These are phyloP conservation scores for Fraxinus albicans DNA, from an alignment of 305 asterid genomes.

Conservation along the genomic window DNA sequence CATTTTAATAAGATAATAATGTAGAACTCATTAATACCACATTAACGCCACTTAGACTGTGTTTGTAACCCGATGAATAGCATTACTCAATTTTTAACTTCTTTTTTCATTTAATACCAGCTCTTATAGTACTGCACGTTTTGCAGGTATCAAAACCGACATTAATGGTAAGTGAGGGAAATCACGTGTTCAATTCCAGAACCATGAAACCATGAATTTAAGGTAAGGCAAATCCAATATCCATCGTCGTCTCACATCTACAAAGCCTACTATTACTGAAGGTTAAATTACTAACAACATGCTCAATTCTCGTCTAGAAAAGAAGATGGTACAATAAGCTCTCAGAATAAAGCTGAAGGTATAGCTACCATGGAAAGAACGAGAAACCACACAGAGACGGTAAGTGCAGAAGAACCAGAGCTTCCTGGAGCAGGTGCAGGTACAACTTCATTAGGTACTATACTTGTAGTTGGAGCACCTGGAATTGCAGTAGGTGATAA, in stretches of 20 bases:
- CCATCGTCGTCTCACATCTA: background rate
- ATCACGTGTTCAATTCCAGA: too few relatives aligned
- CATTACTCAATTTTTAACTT: too few relatives aligned
- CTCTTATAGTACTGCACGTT: background rate
- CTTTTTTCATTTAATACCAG: background rate
- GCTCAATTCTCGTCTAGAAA: conserved; percentile 12
- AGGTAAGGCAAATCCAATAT: background rate
- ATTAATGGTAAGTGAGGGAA: too few relatives aligned
- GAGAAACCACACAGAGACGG: conserved; percentile 22
- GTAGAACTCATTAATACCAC: too few relatives aligned
- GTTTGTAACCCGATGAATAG: too few relatives aligned
- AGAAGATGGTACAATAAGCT: background rate
- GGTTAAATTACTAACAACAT: background rate
- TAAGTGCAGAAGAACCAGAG: conserved; percentile 40
- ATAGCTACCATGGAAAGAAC: conserved; percentile 23
- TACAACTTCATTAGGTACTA: conserved; percentile 32
- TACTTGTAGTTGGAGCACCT: conserved; percentile 36
- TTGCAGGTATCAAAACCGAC: background rate
- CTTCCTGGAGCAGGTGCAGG: conserved; percentile 44
- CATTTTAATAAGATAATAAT: too few relatives aligned
- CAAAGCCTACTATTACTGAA: background rate
- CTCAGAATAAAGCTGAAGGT: conserved; percentile 41
- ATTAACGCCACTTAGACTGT: too few relatives aligned
- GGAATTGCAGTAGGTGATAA: conserved; percentile 44
- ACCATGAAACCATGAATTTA: background rate